Percentiles rank a stretch among this genome's conserved stretches.
phyloP scores from a whole-genome alignment of 2,329 filamentous ascomycete genomes.

The Septoria linicola region DNA sequence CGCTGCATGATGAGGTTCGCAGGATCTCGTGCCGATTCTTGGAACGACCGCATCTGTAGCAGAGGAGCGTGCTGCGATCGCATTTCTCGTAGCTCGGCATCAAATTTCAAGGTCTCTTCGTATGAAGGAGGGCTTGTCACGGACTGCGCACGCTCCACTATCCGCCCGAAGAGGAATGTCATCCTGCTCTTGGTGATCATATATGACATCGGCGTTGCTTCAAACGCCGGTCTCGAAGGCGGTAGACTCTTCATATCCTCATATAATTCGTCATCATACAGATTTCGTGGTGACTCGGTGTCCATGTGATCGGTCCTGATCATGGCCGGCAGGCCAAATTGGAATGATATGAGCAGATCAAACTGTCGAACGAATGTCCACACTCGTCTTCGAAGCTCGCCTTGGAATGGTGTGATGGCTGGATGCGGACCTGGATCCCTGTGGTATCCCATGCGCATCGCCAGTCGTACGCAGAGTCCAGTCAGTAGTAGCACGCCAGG shows the following conservation, averaged over 20 bases:
- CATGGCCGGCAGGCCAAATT: constrained; percentile 62
- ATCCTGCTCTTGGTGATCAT: constrained; percentile 73
- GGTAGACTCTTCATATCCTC: constrained; percentile 68
- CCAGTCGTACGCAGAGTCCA: constrained; percentile 60
- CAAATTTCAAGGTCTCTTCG: constrained; percentile 61
- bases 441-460: constrained; percentile 75
- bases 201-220: constrained; percentile 74
- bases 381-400: constrained; percentile 65
- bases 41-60: constrained; percentile 70
- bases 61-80: constrained; percentile 73
- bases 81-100: constrained; percentile 57
- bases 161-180: constrained; percentile 67
- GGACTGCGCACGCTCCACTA: constrained; percentile 66
- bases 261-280: constrained; percentile 78
- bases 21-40: constrained; percentile 70
- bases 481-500: constrained; percentile 62
- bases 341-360: constrained; percentile 76
- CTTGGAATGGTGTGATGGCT: constrained; percentile 70
- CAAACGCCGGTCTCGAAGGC: constrained; percentile 63
- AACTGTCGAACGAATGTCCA: constrained; percentile 70
- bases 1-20: constrained; percentile 71
- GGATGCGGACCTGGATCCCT: constrained; percentile 74
- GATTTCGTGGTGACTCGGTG: constrained; percentile 70
- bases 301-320: constrained; percentile 74
- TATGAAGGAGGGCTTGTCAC: constrained; percentile 59